Evolutionary conservation across 805 yeast genomes (phyloP).

Genomic region (Saccharomycopsis amapae): DNA sequence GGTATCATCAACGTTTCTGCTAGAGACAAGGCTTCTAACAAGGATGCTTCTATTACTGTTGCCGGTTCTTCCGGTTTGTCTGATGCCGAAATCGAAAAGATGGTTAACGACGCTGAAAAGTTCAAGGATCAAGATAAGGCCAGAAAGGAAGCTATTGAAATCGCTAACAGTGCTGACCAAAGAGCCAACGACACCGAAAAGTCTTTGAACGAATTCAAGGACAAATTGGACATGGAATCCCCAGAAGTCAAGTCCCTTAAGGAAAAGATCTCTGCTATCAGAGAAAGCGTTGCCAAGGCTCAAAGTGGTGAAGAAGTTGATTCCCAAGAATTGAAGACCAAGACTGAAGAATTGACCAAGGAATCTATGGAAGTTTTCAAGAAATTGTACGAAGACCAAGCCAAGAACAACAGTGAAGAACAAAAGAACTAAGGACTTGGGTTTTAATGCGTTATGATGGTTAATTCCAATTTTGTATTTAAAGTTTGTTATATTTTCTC

Average conservation of each 20-base stretch:
- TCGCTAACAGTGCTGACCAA: slow-evolving; percentile 79
- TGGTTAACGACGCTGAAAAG: slow-evolving; percentile 88
- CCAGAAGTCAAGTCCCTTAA: slow-evolving; percentile 45
- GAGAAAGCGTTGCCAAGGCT: slow-evolving; percentile 70
- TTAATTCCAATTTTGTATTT: no score
- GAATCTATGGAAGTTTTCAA: slow-evolving; percentile 77
- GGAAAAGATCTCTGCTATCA: slow-evolving; percentile 52
- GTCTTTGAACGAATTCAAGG: slow-evolving; percentile 71
- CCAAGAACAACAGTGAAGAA: slow-evolving; percentile 10
- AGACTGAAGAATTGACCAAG: slow-evolving; percentile 78
- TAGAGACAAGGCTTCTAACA: slow-evolving; percentile 86
- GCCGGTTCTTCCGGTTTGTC: slow-evolving; percentile 94
- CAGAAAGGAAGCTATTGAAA: slow-evolving; percentile 74
- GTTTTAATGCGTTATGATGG: no score
- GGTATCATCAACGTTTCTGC: slow-evolving; percentile 96
- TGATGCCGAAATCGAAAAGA: slow-evolving; percentile 81
- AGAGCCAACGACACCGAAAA: slow-evolving; percentile 80
- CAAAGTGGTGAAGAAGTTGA: slow-evolving; percentile 61
- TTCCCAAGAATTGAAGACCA: slow-evolving; percentile 59
- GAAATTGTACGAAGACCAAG: slow-evolving; percentile 43
- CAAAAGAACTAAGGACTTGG: background rate
- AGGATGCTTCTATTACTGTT: slow-evolving; percentile 91
- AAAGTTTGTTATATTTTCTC: no score
- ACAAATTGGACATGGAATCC: slow-evolving; percentile 46
- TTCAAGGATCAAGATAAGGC: slow-evolving; percentile 83